Evolutionary conservation across 2,329 filamentous ascomycete genomes (phyloP), one percentile per base, ranked within the genome.

Genomic region (Onygenales sp.): DNA sequence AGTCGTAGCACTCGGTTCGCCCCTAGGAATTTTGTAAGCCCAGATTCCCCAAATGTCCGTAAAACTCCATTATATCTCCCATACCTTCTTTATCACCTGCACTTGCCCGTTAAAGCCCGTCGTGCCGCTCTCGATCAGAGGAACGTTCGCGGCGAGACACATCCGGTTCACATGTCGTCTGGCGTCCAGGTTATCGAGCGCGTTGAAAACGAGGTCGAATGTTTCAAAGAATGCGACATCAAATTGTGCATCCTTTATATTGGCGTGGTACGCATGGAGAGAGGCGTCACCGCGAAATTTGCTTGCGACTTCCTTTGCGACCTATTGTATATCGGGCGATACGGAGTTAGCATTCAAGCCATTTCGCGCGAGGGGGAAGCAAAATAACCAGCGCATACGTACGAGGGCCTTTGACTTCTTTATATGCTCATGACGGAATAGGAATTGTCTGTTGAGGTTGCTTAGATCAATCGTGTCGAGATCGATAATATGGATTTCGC

Each of bases 71-170:
- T 21, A 10, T 43, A 49, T 43, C 27, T 17, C n/a, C 13, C 31
- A 17, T 61, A 80, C 78, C 72, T 90, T 92, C 69, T 89, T 90
- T 69, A 98, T 98, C 21, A 95, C 89, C 70, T 97, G 92, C 4
- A 97, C 92, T 68, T 98, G 92, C 17, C 93, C 93, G 64, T 95
- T 95, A 76, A 96, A 98, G 1, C 93, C 93, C 0, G 93, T 97
- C 0, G 93, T 98, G 42, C 93, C 93, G 67, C 92, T 97, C 74
- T 98, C 93, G 52, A 98, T 87, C 59, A 98, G 73, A 9, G 93
- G 90, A 31, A 97, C 83, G 63, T 93, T 81, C 9, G 93, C 91
- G 1, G 91, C 89, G 60, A 98, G 73, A 64, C 93, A 97, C 93
- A 98, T 97, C 69, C 85, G 87, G 69, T 98, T 98, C 59, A 97